A percentile compares a stretch with the other conserved stretches of the same genome.
Evolutionary conservation across 768 basidiomycete species (phyloP).

Genomic region (Podaxis sp.): DNA sequence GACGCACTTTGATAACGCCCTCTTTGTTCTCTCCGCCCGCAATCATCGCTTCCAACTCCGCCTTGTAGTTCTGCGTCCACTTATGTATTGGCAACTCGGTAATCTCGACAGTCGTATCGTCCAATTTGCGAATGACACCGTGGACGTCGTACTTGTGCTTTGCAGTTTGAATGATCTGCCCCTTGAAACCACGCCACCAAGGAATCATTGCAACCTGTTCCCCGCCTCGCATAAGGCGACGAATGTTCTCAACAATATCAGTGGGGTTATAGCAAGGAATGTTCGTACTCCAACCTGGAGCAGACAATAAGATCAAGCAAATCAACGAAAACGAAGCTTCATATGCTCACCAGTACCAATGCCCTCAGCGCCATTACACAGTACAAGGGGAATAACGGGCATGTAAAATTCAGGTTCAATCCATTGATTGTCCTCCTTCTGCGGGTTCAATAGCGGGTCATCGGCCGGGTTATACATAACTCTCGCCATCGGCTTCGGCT

Average conservation of each 20-base stretch:
- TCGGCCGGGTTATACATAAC: conserved; percentile 80
- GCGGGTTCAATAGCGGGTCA: conserved; percentile 79
- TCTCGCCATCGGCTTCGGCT: conserved; percentile 71
- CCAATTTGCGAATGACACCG: conserved; percentile 73
- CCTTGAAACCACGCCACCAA: conserved; percentile 97
- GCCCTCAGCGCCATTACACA: conserved; percentile 95
- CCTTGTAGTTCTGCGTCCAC: conserved; percentile 94
- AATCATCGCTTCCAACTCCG: conserved; percentile 87
- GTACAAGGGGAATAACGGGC: conserved; percentile 83
- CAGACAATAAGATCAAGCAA: background rate
- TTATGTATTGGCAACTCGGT: conserved; percentile 93
- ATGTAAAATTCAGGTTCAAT: conserved; percentile 97
- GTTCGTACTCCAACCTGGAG: conserved; percentile 88
- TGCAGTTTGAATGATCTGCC: conserved; percentile 74
- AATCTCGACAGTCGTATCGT: conserved; percentile 90
- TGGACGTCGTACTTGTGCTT: conserved; percentile 86
- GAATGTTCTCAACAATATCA: conserved; percentile 88
- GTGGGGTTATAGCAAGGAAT: conserved; percentile 91
- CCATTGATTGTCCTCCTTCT: conserved; percentile 79
- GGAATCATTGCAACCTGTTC: conserved; percentile 85
- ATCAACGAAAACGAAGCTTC: background rate
- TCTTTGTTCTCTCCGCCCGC: conserved; percentile 43
- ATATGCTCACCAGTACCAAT: conserved; percentile 83
- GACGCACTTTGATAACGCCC: conserved; percentile 72
- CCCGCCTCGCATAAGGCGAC: conserved; percentile 82